A percentile compares a stretch with the other conserved stretches of the same genome.
Conservation (phyloP, 495 filamentous ascomycete species). For the Aspergillus panamensis region DNA sequence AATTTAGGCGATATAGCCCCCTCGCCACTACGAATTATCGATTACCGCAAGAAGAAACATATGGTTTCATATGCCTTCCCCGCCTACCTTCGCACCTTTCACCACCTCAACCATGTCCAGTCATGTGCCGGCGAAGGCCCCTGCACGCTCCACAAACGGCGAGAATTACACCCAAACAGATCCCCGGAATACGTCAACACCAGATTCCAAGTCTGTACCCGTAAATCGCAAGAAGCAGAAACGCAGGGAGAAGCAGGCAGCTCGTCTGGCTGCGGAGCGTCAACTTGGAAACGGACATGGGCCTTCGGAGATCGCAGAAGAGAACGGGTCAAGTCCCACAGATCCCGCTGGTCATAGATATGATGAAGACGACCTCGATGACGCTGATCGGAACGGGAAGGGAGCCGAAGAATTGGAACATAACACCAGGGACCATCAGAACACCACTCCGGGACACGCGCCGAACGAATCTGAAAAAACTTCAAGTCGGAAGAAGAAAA, state of each 20-base stretch:
- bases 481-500: constrained; percentile 45
- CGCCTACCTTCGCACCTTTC: constrained; percentile 25
- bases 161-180: constrained; percentile 29
- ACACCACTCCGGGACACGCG: constrained; percentile 12
- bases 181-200: constrained; percentile 24
- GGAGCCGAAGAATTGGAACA: constrained; percentile 22
- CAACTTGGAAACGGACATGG: constrained; percentile 27
- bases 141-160: constrained; percentile 37
- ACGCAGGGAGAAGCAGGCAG: constrained; percentile 71
- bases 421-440: constrained; percentile 5
- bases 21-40: neutral
- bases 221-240: constrained; percentile 95
- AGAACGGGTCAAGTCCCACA: constrained; percentile 17
- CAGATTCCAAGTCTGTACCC: constrained; percentile 34
- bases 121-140: constrained; percentile 27
- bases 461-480: constrained; percentile 8
- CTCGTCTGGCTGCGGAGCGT: constrained; percentile 61
- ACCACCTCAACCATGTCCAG: constrained; percentile 34
- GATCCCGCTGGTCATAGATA: constrained; percentile 24
- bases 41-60: constrained; percentile 5
- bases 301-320: constrained; percentile 23
- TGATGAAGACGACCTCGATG: constrained; percentile 34
- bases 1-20: constrained; percentile 10
- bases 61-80: constrained; percentile 27
- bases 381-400: constrained; percentile 20